phyloP scores from a whole-genome alignment of 2,329 filamentous ascomycete genomes.

The Penicillium fuscoglaucum region DNA sequence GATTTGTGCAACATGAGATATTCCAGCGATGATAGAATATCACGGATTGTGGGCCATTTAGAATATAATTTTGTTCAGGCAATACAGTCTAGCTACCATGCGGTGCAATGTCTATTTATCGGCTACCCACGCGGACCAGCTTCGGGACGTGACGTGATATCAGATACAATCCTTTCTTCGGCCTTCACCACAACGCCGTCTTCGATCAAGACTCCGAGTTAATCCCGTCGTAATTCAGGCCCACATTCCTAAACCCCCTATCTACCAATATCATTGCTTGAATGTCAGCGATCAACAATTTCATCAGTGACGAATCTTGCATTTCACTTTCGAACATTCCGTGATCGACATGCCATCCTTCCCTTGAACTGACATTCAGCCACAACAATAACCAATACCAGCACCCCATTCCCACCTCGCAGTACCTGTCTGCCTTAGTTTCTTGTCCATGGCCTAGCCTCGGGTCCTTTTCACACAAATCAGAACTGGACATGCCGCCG shows the following conservation, averaged over 20 bases:
- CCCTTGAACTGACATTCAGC: not conserved
- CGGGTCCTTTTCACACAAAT: not conserved
- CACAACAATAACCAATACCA: constrained; percentile 2
- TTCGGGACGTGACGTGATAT: too few relatives aligned
- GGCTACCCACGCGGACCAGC: too few relatives aligned
- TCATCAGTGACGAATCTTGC: not conserved
- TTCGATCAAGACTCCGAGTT: not conserved
- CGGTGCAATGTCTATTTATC: too few relatives aligned
- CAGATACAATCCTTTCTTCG: too few relatives aligned
- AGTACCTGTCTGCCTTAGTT: not conserved
- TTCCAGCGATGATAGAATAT: too few relatives aligned
- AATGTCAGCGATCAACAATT: not conserved
- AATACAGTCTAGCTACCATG: not conserved
- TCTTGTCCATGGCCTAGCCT: not conserved
- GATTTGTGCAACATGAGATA: not conserved
- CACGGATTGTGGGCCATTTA: not conserved
- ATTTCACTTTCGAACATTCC: constrained; percentile 2
- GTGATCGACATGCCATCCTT: constrained; percentile 6
- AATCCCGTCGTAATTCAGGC: not conserved
- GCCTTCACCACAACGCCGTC: not conserved
- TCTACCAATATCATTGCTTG: not conserved
- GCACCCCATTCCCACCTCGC: not conserved
- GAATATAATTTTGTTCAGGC: not conserved
- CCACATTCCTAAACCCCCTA: not conserved
- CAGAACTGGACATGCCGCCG: not conserved